Conservation (phyloP, 305 asterid species). For the Ilex paraguariensis region DNA sequence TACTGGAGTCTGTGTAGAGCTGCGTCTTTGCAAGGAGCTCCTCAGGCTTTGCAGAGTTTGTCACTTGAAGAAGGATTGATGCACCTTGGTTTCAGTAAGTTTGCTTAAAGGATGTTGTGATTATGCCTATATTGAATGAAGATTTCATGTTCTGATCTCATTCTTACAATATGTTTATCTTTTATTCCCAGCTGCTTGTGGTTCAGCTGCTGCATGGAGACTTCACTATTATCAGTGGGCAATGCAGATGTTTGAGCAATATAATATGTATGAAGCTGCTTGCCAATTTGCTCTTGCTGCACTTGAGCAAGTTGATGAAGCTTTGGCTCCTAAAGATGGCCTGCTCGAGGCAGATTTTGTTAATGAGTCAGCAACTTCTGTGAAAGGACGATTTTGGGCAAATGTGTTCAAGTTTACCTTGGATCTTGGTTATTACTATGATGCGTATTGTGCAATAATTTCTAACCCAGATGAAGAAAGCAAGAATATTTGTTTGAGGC, state of each 20-base stretch:
- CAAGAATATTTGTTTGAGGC: conserved; percentile 83
- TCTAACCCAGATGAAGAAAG: conserved; percentile 98
- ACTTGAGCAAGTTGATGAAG: conserved; percentile 98
- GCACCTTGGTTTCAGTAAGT: conserved; percentile 72
- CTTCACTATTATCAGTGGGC: conserved; percentile 95
- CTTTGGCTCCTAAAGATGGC: conserved; percentile 42
- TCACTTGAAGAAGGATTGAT: conserved; percentile 81
- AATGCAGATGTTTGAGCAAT: conserved; percentile 94
- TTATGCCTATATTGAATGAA: conserved; percentile 7
- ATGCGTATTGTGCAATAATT: conserved; percentile 91
- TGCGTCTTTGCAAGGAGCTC: conserved; percentile 81
- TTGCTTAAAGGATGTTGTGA: conserved; percentile 10
- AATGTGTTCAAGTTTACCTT: conserved; percentile 78
- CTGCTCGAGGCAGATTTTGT: conserved; percentile 32
- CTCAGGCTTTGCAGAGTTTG: conserved; percentile 67
- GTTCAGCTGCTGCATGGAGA: conserved; percentile 71
- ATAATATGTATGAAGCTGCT: conserved; percentile 84
- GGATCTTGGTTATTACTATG: conserved; percentile 70
- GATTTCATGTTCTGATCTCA: conserved; percentile 11
- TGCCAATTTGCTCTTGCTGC: conserved; percentile 87
- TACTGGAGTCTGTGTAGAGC: conserved; percentile 41
- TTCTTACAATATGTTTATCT: conserved; percentile 18
- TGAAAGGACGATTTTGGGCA: conserved; percentile 90
- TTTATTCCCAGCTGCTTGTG: conserved; percentile 44
- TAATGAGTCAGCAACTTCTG: conserved; percentile 63